Conservation (phyloP, 768 basidiomycete genomes). For the Albatrellus ellisii region DNA sequence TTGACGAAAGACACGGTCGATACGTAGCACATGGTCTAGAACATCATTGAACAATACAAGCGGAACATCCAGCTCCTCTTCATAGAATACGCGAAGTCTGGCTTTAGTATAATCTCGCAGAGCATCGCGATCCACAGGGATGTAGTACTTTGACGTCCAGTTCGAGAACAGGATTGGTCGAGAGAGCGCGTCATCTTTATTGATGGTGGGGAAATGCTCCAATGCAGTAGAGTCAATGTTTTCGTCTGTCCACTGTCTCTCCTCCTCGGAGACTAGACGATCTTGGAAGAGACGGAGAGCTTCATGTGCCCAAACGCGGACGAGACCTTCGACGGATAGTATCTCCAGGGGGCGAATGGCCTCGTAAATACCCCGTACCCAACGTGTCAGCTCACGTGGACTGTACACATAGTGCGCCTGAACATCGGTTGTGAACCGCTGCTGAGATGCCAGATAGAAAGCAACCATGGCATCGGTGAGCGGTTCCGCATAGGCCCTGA, state of each 20-base stretch:
- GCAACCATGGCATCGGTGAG: constrained; percentile 96
- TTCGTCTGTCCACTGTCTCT: constrained; percentile 92
- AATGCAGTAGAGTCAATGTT: constrained; percentile 74
- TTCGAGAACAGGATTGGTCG: constrained; percentile 97
- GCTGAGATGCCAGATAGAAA: constrained; percentile 90
- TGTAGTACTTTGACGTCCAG: constrained; percentile 96
- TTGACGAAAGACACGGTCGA: constrained; percentile 98
- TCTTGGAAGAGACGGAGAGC: constrained; percentile 96
- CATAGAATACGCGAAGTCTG: constrained; percentile 94
- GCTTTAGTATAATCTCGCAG: constrained; percentile 96
- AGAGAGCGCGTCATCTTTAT: constrained; percentile 69
- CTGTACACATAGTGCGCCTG: constrained; percentile 99
- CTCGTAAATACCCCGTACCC: constrained; percentile 96
- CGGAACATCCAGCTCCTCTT: constrained; percentile 96
- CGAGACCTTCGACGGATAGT: constrained; percentile 88
- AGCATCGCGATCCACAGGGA: constrained; percentile 86
- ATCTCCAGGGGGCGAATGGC: constrained; percentile 89
- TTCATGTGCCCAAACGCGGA: constrained; percentile 97
- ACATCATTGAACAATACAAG: constrained; percentile 98
- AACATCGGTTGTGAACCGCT: constrained; percentile 88
- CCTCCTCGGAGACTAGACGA: constrained; percentile 85
- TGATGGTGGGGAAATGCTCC: constrained; percentile 89
- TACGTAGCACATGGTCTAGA: constrained; percentile 92
- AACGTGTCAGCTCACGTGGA: constrained; percentile 96
- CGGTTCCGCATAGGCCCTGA: constrained; percentile 85